Evolutionary conservation across 163 green algal genomes (phyloP), one percentile per base, ranked within the genome.

Genomic region (Volvox carteri): DNA sequence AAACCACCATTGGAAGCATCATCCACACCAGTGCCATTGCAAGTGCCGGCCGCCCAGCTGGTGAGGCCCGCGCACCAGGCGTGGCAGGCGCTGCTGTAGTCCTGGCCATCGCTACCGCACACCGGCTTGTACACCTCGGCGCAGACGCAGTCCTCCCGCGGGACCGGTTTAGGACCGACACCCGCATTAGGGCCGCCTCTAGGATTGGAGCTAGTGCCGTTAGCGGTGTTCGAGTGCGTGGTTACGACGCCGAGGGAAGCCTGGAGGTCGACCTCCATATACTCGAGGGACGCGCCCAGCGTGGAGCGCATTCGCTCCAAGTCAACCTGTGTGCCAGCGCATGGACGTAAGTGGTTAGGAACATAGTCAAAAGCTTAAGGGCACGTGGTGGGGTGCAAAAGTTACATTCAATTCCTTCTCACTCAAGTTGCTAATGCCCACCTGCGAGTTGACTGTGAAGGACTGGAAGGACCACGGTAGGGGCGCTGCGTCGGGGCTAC

Each of bases 201-300:
- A 44, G 62, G 41, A 8, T 8, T 81, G 18, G 74, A 30, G 44
- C 28, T 81, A 41, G 12, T 56, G 72, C 42, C 25, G 41, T 25
- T 14, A 60, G 19, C 37, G 72, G 6, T 46, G 54, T 19, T 65
- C 19, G 7, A 12, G 28, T 65, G 3, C 4, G 54, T 23, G 41
- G 18, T 46, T 60, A 75, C 65, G 30, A 42, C 65, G 65, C 77
- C 48, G 18, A 86, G 83, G 46, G 75, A 90, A 42, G 58, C 91
- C 23, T 41, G 46, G 23, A 91, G 60, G 76, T 93, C 91, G 5
- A 46, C 48, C 74, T 93, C 91, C 58, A 93, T 48, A 54, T 93
- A 93, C 23, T 90, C 88, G 16, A 94, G 86, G 4, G 39, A 30
- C 30, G 35, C 14, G 28, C 76, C 86, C 37, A 95, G 91, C 0